phyloP scores from a whole-genome alignment of 2,329 filamentous ascomycete genomes.

The Epichloe brachyelytri region DNA sequence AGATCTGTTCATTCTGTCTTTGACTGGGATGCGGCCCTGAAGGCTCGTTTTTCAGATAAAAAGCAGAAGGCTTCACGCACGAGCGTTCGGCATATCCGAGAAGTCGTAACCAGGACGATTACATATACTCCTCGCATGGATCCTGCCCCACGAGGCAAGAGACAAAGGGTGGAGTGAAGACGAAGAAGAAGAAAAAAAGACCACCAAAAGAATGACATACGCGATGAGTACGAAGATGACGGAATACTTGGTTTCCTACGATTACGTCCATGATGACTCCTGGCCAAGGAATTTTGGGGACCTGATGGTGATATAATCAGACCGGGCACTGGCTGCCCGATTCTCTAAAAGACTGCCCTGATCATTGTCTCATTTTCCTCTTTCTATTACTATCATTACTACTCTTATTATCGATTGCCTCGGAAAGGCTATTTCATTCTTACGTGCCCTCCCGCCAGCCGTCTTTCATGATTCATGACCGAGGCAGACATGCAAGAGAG shows the following conservation, averaged over 20 bases:
- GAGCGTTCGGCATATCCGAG: conserved; percentile 59
- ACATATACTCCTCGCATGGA: conserved; percentile 82
- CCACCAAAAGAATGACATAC: background rate
- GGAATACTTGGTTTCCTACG: conserved; percentile 2
- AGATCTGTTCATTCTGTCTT: conserved; percentile 54
- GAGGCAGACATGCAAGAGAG: background rate
- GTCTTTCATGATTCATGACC: background rate
- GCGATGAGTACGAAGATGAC: background rate
- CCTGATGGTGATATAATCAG: background rate
- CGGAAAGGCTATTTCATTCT: background rate
- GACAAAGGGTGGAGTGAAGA: conserved; percentile 52
- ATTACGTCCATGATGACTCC: conserved; percentile 3
- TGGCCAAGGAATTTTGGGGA: background rate
- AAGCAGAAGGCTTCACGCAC: conserved; percentile 45
- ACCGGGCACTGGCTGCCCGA: conserved; percentile 1
- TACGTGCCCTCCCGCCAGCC: background rate
- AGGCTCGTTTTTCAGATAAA: conserved; percentile 50
- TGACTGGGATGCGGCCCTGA: conserved; percentile 65
- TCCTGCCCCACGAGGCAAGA: conserved; percentile 83
- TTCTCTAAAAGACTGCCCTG: background rate
- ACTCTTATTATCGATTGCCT: background rate
- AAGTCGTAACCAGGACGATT: conserved; percentile 88
- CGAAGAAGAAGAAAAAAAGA: background rate
- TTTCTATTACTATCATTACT: background rate
- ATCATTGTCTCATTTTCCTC: background rate